Evolutionary conservation across 2,329 filamentous ascomycete genomes (phyloP).

Genomic region (Stagonosporopsis chrysanthemi): DNA sequence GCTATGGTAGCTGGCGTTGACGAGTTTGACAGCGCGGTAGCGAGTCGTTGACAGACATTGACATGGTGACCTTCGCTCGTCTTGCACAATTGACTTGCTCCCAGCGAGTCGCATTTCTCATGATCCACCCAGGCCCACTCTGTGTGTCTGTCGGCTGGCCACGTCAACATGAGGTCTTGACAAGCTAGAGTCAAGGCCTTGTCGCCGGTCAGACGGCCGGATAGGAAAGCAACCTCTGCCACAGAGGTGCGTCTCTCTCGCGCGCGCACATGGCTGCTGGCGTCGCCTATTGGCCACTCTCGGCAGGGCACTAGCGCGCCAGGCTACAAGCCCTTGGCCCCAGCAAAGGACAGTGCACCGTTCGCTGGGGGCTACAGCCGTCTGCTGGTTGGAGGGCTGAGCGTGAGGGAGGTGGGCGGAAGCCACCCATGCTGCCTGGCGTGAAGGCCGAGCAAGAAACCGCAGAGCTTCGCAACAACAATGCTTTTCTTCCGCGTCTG

Average conservation of each 20-base stretch:
- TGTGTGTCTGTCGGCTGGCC: slow-evolving; percentile 8
- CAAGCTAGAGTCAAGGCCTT: slow-evolving; percentile 7
- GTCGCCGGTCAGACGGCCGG: slow-evolving; percentile 13
- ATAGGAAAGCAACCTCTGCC: slow-evolving; percentile 7
- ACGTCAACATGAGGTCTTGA: slow-evolving; percentile 14
- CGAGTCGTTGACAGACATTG: slow-evolving; percentile 2
- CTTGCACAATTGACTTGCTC: not conserved
- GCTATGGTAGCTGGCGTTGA: slow-evolving; percentile 13
- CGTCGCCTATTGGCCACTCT: slow-evolving; percentile 10
- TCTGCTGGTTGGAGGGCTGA: not conserved
- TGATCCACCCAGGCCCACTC: slow-evolving; percentile 6
- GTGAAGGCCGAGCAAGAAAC: not conserved
- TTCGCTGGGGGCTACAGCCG: slow-evolving; percentile 14
- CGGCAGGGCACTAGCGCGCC: slow-evolving; percentile 15
- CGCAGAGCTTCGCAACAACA: not conserved
- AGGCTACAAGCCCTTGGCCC: slow-evolving; percentile 11
- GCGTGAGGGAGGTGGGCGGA: slow-evolving; percentile 2
- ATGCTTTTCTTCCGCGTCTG: not conserved
- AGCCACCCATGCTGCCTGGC: not conserved
- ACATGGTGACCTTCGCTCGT: not conserved
- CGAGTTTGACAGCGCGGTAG: slow-evolving; percentile 6
- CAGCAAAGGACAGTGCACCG: slow-evolving; percentile 16
- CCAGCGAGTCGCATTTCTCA: not conserved
- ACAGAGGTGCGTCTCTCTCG: slow-evolving; percentile 18
- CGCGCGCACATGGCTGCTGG: slow-evolving; percentile 17